These are phyloP conservation scores for Vitis rupestris DNA, from an alignment of 164 flowering plant genomes.

Conservation along the genomic window DNA sequence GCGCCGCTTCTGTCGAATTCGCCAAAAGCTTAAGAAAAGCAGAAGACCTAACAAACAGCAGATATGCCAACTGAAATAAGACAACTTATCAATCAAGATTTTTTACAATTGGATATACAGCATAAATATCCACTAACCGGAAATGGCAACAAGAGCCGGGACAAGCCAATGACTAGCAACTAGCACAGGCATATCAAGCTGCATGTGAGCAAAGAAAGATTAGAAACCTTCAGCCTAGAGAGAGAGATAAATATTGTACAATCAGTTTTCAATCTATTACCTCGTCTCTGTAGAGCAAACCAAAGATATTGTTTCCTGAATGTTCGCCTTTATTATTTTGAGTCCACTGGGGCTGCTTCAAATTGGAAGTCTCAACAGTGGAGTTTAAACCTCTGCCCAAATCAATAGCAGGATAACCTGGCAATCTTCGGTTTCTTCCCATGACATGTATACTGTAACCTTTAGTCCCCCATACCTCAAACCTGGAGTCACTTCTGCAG, in stretches of 20 bases:
- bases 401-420: slow-evolving; percentile 66
- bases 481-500: slow-evolving; percentile 78
- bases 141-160: slow-evolving; percentile 58
- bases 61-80: not conserved
- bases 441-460: slow-evolving; percentile 66
- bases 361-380: slow-evolving; percentile 25
- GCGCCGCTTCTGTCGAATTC: slow-evolving; percentile 74
- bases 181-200: slow-evolving; percentile 69
- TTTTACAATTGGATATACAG: not conserved
- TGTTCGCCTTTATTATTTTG: slow-evolving; percentile 26
- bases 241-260: not conserved
- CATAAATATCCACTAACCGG: slow-evolving; percentile 45
- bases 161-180: slow-evolving; percentile 79
- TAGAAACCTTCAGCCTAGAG: not conserved
- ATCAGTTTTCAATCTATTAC: slow-evolving; percentile 34
- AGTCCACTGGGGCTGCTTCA: slow-evolving; percentile 17
- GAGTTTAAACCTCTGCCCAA: slow-evolving; percentile 53
- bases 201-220: slow-evolving; percentile 22
- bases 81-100: no score
- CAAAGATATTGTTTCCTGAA: slow-evolving; percentile 48
- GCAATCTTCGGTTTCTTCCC: slow-evolving; percentile 74
- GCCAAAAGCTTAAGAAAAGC: slow-evolving; percentile 69
- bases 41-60: slow-evolving; percentile 54
- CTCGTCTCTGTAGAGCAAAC: slow-evolving; percentile 70
- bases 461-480: slow-evolving; percentile 91